Conservation (phyloP, 805 yeast species). For the Monosporozyma servazzii region DNA sequence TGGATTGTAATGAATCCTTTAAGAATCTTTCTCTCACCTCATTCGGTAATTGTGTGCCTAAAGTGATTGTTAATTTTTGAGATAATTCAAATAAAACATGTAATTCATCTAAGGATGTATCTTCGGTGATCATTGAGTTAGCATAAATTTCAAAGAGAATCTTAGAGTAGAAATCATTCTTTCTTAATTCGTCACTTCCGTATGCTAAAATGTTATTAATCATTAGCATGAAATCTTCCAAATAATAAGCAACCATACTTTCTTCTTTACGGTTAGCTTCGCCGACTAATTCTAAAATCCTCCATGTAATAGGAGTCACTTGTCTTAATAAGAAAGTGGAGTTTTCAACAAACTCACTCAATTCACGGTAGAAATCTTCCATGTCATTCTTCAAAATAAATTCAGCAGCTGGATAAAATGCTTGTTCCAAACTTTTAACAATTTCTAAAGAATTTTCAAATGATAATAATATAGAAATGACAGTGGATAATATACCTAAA, state of each 20-base stretch:
- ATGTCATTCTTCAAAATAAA: slow-evolving; percentile 56
- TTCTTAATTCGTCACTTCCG: slow-evolving; percentile 42
- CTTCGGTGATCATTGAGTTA: slow-evolving; percentile 34
- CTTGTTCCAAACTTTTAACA: slow-evolving; percentile 54
- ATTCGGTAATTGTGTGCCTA: slow-evolving; percentile 38
- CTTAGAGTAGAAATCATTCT: slow-evolving; percentile 39
- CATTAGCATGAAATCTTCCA: slow-evolving; percentile 69
- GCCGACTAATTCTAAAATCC: slow-evolving; percentile 45
- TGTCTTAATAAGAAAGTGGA: slow-evolving; percentile 51
- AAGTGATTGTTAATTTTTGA: slow-evolving; percentile 51
- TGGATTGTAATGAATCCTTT: slow-evolving; percentile 33
- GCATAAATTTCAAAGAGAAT: slow-evolving; percentile 44
- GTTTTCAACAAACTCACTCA: slow-evolving; percentile 65
- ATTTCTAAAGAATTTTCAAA: slow-evolving; percentile 72
- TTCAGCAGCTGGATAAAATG: slow-evolving; percentile 59
- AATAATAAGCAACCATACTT: slow-evolving; percentile 51
- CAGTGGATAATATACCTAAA: slow-evolving; percentile 68
- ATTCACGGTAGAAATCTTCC: slow-evolving; percentile 68
- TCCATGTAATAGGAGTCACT: slow-evolving; percentile 71
- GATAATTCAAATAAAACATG: slow-evolving; percentile 52
- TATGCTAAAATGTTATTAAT: slow-evolving; percentile 65
- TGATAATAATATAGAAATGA: slow-evolving; percentile 71
- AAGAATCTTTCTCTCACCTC: slow-evolving; percentile 40
- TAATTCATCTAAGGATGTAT: slow-evolving; percentile 49
- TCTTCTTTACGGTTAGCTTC: slow-evolving; percentile 27